These are phyloP conservation scores for Termitomyces heimii DNA, from an alignment of 768 basidiomycete species.

Conservation along the genomic window DNA sequence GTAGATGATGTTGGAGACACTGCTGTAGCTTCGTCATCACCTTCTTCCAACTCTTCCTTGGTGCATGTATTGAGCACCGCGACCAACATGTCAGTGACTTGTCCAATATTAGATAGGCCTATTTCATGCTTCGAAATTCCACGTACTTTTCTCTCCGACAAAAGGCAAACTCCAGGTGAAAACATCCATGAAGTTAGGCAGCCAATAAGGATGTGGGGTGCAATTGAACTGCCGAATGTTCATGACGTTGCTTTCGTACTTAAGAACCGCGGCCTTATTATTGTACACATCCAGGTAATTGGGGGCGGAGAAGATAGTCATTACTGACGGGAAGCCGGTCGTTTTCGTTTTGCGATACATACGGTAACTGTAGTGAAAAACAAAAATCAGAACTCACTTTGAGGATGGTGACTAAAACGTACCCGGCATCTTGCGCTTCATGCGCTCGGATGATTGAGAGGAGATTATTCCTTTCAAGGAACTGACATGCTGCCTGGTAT, in stretches of 20 bases:
- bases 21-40: constrained; percentile 47
- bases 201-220: constrained; percentile 94
- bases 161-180: constrained; percentile 99
- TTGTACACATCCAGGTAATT: constrained; percentile 99
- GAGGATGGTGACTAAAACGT: constrained; percentile 16
- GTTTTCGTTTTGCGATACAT: constrained; percentile 99
- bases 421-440: constrained; percentile 99
- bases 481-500: constrained; percentile 94
- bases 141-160: constrained; percentile 94
- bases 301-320: constrained; percentile 99
- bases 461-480: constrained; percentile 95
- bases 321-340: constrained; percentile 97
- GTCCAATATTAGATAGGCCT: neutral
- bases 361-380: constrained; percentile 59
- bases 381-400: neutral
- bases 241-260: constrained; percentile 99
- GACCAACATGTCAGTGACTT: constrained; percentile 98
- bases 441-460: constrained; percentile 97
- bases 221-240: constrained; percentile 98
- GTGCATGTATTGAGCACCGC: constrained; percentile 94
- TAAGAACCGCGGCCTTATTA: constrained; percentile 98
- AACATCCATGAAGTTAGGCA: constrained; percentile 99
- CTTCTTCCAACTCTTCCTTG: constrained; percentile 93
- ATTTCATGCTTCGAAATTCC: neutral
- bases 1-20: constrained; percentile 35